Base-by-base conservation (phyloP, 441 rosid species). In the Lepidium campestre region DNA sequence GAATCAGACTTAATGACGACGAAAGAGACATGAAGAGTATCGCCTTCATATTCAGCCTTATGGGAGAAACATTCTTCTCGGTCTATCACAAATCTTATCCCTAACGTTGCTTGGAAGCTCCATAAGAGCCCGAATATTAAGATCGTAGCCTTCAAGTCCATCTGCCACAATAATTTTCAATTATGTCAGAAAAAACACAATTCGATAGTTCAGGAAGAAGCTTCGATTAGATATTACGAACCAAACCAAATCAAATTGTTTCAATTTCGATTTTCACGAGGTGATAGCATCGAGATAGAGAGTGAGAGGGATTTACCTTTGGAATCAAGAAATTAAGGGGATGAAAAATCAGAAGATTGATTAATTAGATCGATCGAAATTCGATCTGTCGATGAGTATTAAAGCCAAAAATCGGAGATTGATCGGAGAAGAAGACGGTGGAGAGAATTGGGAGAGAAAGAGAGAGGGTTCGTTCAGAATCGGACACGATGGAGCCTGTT, bases 11-110 rank as follows among this genome's bases (percentile, higher is more conserved):
- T 86, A 29, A 86, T 72, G 46, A 90, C 90, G 2, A 85, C 94
- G 35, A 90, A 90, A 7, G 97, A 86, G 57, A 75, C 73, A 47
- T 86, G 89, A 70, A 90, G 83, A 0, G 82, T 80, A 67, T 87
- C 91, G 2, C 96, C 93, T 76, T 80, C 88, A 34, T 58, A 80
- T 25, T 81, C 71, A 55, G 81, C 87, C 42, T 89, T 81, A 52
- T 89, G 85, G 57, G 93, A 87, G 79, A 85, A 70, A 62, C 96
- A 85, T 61, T 89, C 91, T 78, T 85, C 93, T 68, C 80, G 71
- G 62, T 89, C 88, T n/a, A 89, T 81, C 52, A 81, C 88, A 44
- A 87, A 81, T 75, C 91, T 81, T 40, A 87, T 76, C 66, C 91
- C 93, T 19, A 48, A 49, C 45, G 82, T 70, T 32, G 50, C 68